Evolutionary conservation across 2,329 filamentous ascomycete species (phyloP), one percentile per base, ranked within the genome.

Genomic region (Lecanicillium sp.): DNA sequence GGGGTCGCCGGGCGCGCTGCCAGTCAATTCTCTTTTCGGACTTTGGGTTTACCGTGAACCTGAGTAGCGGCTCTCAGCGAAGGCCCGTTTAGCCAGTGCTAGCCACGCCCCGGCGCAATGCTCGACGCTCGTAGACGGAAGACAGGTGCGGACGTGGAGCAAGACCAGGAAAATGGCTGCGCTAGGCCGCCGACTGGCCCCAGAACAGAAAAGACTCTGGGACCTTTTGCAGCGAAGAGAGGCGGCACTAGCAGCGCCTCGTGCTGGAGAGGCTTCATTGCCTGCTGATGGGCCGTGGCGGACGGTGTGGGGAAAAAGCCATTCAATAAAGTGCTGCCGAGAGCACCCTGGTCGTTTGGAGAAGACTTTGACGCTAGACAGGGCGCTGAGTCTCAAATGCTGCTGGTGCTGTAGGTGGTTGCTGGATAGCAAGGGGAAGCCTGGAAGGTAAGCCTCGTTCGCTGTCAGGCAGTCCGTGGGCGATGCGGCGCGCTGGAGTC

Each of bases 1-100:
- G 48, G 48, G 41, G 48, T 45, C 48, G 36, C 48, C 29, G 35
- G 41, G 26, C 26, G 40, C 37, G 12, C 6, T 10, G 37, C 24
- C 7, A 32, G 19, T 33, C 20, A 10, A 5, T 7, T 12, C 9
- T 14, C 8, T 38, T n/a, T 9, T 10, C 6, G n/a, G 35, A 9
- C 15, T 14, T 38, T n/a, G 35, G 4, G 10, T 19, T n/a, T 21
- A 20, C 9, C 35, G 19, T 6, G 19, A 8, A 21, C n/a, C n/a
- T 11, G 32, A 15, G 32, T 5, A 15, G n/a, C 12, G 32, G 7
- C 12, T 36, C 14, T 35, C 35, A 20, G 15, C 8, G n/a, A 17
- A 19, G 32, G 32, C 14, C 35, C 19, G n/a, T 38, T 21, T 19
- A 21, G 35, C 12, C 12, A 15, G 17, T 15, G 32, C 32, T 15